Evolutionary conservation across 176 grass and related monocot species (phyloP).

Genomic region (Leersia perrieri): DNA sequence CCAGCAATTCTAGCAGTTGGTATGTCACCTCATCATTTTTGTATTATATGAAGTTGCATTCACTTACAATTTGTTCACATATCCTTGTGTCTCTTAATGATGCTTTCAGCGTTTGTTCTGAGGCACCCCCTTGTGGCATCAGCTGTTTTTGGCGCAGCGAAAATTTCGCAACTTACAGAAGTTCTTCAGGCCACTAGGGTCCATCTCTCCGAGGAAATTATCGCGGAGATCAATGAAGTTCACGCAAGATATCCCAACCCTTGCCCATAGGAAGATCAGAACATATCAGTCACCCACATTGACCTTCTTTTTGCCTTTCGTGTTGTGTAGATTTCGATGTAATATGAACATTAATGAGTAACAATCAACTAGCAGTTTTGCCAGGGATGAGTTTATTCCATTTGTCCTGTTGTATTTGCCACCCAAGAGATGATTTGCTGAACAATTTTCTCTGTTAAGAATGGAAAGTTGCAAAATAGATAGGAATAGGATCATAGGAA

Average conservation of each 20-base stretch:
- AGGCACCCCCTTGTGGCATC: conserved; percentile 71
- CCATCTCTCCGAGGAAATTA: conserved; percentile 44
- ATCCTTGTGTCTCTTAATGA: neutral
- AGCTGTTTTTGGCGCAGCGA: conserved; percentile 77
- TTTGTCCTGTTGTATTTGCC: neutral
- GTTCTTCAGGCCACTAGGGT: conserved; percentile 48
- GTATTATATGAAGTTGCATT: neutral
- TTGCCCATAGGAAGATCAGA: conserved; percentile 48
- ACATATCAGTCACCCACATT: neutral
- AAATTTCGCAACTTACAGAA: conserved; percentile 67
- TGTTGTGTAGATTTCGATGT: neutral
- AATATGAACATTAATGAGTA: neutral
- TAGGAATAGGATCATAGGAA: no score
- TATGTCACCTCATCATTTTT: conserved; percentile 20
- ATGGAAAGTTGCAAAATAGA: neutral
- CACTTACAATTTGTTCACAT: neutral
- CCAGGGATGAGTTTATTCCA: neutral
- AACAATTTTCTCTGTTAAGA: no score
- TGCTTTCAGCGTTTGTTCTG: conserved; percentile 56
- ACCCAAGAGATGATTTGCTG: neutral
- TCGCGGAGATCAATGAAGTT: conserved; percentile 65
- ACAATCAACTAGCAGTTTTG: neutral
- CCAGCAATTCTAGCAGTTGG: conserved; percentile 72
- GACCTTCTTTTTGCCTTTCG: neutral
- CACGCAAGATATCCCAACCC: conserved; percentile 65